These are phyloP conservation scores for Thielaviopsis euricoi DNA, from an alignment of 2,329 filamentous ascomycete species.

Conservation along the genomic window DNA sequence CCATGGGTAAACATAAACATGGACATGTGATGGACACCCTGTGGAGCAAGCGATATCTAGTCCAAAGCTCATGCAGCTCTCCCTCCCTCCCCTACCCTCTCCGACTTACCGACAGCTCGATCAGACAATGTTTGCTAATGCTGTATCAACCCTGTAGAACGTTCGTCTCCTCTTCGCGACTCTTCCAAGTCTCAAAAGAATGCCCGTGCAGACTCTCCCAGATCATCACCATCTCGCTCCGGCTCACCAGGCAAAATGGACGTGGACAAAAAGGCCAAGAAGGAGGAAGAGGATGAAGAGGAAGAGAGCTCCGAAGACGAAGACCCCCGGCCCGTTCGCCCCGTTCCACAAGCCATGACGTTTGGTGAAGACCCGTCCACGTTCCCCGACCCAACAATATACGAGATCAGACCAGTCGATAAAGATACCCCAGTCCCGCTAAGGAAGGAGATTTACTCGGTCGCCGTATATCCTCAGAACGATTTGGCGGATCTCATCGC, in stretches of 20 bases:
- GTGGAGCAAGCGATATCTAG: not conserved
- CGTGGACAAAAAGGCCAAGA: conserved; percentile 35
- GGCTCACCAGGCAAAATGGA: conserved; percentile 39
- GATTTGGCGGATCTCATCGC: conserved; percentile 76
- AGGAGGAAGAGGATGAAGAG: conserved; percentile 23
- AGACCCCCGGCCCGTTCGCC: conserved; percentile 42
- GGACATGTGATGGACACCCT: not conserved
- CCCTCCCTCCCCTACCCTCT: not conserved
- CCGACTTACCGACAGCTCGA: too few relatives aligned
- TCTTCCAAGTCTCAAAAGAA: conserved; percentile 32
- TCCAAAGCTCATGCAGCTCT: not conserved
- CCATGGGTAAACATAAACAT: not conserved
- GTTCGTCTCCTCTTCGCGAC: conserved; percentile 37
- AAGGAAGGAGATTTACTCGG: conserved; percentile 73
- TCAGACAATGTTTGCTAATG: conserved; percentile 10
- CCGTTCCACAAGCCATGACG: conserved; percentile 64
- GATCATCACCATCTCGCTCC: conserved; percentile 36
- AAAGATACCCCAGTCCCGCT: conserved; percentile 24
- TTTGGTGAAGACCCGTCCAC: conserved; percentile 85
- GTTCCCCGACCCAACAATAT: conserved; percentile 84
- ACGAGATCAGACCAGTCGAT: conserved; percentile 76
- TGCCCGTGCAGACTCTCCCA: conserved; percentile 39
- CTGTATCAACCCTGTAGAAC: conserved; percentile 22
- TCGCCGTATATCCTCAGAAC: conserved; percentile 63
- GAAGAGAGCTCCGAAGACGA: conserved; percentile 37